Evolutionary conservation across 2,329 filamentous ascomycete genomes (phyloP), one percentile per base, ranked within the genome.

Genomic region (Xenosphaeropsis pyriputrescens): DNA sequence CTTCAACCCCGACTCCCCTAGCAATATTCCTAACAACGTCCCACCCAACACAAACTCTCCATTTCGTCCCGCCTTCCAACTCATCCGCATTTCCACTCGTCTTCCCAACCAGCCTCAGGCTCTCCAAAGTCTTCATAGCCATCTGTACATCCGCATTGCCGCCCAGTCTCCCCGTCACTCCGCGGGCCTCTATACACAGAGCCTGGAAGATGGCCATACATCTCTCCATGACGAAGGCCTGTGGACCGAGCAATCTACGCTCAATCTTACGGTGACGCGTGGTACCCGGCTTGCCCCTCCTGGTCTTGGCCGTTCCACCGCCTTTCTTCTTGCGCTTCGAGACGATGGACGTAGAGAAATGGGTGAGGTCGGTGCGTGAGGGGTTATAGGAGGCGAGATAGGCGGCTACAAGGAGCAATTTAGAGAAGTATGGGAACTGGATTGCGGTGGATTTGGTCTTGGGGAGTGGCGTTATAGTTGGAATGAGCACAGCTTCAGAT

Each of bases 371-470:
- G 51, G 82, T 74, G n/a, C 75, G 70, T 1, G 79, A 62, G 12
- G 79, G 72, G 54, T 88, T 91, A 65, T 85, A 84, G 1, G 81
- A 85, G 37, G 84, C 80, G 3, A 91, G 72, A 58, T 91, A 91
- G 3, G 83, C 79, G 29, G 83, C 75, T 18, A 86, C 67, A 9
- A 91, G 70, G 18, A 89, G 67, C 38, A 83, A 70, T 31, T 82
- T 79, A 2, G 83, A 78, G 36, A 78, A 81, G 38, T 77, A 78
- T 0, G 84, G 83, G 5, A 91, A 66, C 30, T 54, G 63, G 2
- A 60, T 56, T 39, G 50, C 35, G 34, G 42, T 40, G 30, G 41
- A 34, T 15, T 36, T 41, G 34, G 41, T 40, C 31, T 42, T 38
- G 29, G 33, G 18, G 6, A 33, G 43, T 13, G 61, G 56, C 13